These are phyloP conservation scores for Cutaneotrichosporon sp. DNA, from an alignment of 1,284 basidiomycete genomes.

Conservation along the genomic window DNA sequence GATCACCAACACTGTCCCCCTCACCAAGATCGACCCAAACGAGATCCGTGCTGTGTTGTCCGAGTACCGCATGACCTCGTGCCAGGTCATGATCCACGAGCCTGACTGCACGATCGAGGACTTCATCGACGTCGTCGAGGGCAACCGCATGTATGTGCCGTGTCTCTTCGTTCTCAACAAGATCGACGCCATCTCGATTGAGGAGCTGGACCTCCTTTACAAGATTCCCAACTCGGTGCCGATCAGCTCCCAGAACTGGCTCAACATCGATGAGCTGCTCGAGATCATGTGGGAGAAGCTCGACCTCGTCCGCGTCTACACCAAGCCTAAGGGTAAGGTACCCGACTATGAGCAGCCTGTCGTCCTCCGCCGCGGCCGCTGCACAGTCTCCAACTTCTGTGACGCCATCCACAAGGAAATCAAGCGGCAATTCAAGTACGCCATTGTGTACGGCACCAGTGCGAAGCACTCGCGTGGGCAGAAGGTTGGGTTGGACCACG, in stretches of 20 bases:
- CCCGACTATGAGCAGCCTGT: conserved; percentile 78
- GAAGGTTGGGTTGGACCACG: conserved; percentile 88
- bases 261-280: conserved; percentile 94
- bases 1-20: conserved; percentile 91
- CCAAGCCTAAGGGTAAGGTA: conserved; percentile 84
- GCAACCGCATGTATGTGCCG: conserved; percentile 91
- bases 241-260: conserved; percentile 65
- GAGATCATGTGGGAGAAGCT: conserved; percentile 87
- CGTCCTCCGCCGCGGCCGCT: conserved; percentile 63
- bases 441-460: conserved; percentile 88
- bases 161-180: conserved; percentile 75
- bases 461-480: conserved; percentile 96
- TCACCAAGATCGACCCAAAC: conserved; percentile 94
- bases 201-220: conserved; percentile 92
- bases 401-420: conserved; percentile 58
- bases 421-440: conserved; percentile 54
- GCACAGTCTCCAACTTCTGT: conserved; percentile 78
- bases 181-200: conserved; percentile 98
- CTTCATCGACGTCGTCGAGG: conserved; percentile 94
- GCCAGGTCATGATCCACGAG: conserved; percentile 91
- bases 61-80: conserved; percentile 86
- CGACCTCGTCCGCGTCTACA: conserved; percentile 59
- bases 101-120: conserved; percentile 93
- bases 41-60: conserved; percentile 94
- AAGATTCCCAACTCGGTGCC: conserved; percentile 87